Percentiles rank a stretch among this genome's conserved stretches.
phyloP scores from a whole-genome alignment of 352 stramenopile species.

The Phytophthora pini region DNA sequence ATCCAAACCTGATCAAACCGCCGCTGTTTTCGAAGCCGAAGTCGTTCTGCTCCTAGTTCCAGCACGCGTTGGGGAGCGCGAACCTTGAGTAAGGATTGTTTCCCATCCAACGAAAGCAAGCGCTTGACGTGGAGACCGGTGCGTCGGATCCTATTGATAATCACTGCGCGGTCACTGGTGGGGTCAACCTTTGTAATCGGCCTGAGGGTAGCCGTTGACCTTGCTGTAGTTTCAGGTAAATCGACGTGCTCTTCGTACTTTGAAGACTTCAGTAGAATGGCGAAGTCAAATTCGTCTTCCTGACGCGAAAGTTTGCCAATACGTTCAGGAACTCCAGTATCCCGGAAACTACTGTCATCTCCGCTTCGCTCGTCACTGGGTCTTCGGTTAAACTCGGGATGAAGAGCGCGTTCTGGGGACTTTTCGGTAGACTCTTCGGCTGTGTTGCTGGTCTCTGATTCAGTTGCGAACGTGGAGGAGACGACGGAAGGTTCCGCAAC shows the following conservation, averaged over 20 bases:
- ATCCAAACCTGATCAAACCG: slow-evolving; percentile 83
- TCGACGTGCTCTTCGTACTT: slow-evolving; percentile 74
- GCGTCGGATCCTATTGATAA: slow-evolving; percentile 63
- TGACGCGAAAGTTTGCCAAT: slow-evolving; percentile 71
- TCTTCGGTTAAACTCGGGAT: slow-evolving; percentile 11
- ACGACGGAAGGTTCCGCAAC: slow-evolving; percentile 15
- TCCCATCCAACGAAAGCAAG: slow-evolving; percentile 74
- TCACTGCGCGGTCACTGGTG: slow-evolving; percentile 34
- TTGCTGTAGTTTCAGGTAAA: slow-evolving; percentile 23
- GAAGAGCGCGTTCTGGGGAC: neutral
- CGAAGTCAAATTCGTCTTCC: slow-evolving; percentile 85
- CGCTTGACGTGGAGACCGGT: slow-evolving; percentile 79
- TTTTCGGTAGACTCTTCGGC: slow-evolving; percentile 5
- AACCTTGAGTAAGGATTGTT: slow-evolving; percentile 82
- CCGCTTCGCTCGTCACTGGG: slow-evolving; percentile 22
- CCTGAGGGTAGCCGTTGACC: slow-evolving; percentile 18
- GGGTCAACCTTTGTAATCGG: slow-evolving; percentile 15
- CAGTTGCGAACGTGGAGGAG: slow-evolving; percentile 8
- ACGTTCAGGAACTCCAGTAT: slow-evolving; percentile 33
- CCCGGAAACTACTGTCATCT: slow-evolving; percentile 16
- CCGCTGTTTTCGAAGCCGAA: slow-evolving; percentile 70
- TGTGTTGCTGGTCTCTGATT: neutral
- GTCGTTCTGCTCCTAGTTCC: slow-evolving; percentile 71
- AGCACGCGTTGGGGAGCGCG: slow-evolving; percentile 68
- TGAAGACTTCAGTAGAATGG: slow-evolving; percentile 80